Conservation (phyloP, 106 monocot species). For the Dioscorea alata region DNA sequence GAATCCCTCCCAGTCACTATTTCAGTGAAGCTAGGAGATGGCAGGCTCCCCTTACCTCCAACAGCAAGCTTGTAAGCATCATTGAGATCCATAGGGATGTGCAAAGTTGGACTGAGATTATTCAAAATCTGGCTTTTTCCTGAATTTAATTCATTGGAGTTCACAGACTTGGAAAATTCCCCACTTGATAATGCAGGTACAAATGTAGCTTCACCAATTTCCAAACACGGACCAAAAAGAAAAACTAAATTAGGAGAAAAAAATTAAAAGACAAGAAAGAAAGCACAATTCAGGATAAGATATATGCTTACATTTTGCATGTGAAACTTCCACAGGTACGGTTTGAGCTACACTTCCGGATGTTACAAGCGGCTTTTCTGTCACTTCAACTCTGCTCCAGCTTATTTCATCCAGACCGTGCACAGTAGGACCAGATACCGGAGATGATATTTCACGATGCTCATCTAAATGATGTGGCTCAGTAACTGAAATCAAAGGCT, state of each 20-base stretch:
- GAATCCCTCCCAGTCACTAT: constrained; percentile 53
- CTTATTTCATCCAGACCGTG: constrained; percentile 23
- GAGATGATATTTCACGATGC: constrained; percentile 5
- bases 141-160: not conserved
- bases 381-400: constrained; percentile 21
- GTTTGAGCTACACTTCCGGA: constrained; percentile 5
- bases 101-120: constrained; percentile 18
- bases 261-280: not conserved
- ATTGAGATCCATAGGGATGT: constrained; percentile 42
- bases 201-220: constrained; percentile 2
- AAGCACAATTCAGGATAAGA: not conserved
- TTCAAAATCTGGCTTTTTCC: not conserved
- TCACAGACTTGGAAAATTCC: constrained; percentile 5
- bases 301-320: constrained; percentile 12
- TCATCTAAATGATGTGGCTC: constrained; percentile 9
- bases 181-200: constrained; percentile 6
- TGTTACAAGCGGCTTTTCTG: constrained; percentile 1
- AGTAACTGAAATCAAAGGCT: constrained; percentile 7
- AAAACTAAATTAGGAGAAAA: not conserved
- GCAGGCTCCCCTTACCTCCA: constrained; percentile 28
- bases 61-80: constrained; percentile 65
- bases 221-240: constrained; percentile 1
- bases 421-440: constrained; percentile 5
- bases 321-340: constrained; percentile 19
- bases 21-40: constrained; percentile 33